These are phyloP conservation scores for Bryoglossum gracile DNA, from an alignment of 495 filamentous ascomycete genomes.

Conservation along the genomic window DNA sequence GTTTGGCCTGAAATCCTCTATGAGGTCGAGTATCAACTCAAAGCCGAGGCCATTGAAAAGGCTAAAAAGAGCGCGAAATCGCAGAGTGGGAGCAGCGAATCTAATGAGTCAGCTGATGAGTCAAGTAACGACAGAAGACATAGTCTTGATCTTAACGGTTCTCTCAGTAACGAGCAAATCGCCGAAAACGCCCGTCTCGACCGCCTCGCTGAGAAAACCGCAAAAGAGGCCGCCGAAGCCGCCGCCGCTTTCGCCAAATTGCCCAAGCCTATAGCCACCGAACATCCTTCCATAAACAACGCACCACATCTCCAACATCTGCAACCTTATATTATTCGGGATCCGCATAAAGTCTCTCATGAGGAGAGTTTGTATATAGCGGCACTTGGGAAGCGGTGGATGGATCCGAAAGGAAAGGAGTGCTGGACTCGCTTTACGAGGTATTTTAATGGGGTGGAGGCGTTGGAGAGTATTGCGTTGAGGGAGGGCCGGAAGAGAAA, in stretches of 20 bases:
- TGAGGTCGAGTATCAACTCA: conserved; percentile 49
- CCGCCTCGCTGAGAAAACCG: conserved; percentile 39
- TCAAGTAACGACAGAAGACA: conserved; percentile 5
- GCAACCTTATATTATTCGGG: conserved; percentile 44
- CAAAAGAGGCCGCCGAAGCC: conserved; percentile 38
- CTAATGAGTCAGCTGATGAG: conserved; percentile 22
- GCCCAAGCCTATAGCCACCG: conserved; percentile 33
- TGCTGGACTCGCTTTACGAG: conserved; percentile 53
- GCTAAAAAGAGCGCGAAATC: conserved; percentile 23
- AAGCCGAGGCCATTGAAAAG: conserved; percentile 35
- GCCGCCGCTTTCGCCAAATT: conserved; percentile 41
- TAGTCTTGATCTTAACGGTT: conserved; percentile 14
- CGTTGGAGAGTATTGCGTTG: conserved; percentile 78
- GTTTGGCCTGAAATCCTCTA: conserved; percentile 55
- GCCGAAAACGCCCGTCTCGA: conserved; percentile 44
- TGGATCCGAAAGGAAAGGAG: conserved; percentile 31
- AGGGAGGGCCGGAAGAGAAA: conserved; percentile 81
- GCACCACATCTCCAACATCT: conserved; percentile 40
- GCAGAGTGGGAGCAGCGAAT: conserved; percentile 15
- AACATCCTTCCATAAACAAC: conserved; percentile 40
- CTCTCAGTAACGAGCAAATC: conserved; percentile 21
- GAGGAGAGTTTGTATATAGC: conserved; percentile 68
- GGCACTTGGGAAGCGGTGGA: conserved; percentile 56
- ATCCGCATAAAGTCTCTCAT: conserved; percentile 47
- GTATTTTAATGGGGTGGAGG: conserved; percentile 83